Evolutionary conservation across 176 grass and related monocot genomes (phyloP).

Genomic region (Canna indica): DNA sequence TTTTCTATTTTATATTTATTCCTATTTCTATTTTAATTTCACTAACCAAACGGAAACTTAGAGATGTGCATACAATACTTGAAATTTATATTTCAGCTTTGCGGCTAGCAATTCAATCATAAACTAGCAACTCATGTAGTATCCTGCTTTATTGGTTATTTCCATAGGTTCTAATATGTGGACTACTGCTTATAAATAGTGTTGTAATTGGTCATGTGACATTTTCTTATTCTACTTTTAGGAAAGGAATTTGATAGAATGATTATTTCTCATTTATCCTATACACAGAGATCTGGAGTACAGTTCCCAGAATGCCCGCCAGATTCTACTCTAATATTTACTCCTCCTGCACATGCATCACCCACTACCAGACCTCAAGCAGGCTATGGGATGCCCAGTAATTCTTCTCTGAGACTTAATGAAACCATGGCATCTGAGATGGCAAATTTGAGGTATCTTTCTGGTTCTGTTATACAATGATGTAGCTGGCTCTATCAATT

Average conservation of each 20-base stretch:
- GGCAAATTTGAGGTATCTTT: conserved; percentile 44
- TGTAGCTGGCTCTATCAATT: not conserved
- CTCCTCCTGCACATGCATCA: conserved; percentile 15
- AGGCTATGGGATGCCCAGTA: conserved; percentile 45
- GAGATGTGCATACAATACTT: not conserved
- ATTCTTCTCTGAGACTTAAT: conserved; percentile 55
- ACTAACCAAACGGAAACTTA: not conserved
- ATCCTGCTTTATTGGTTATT: not conserved
- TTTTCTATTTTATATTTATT: too few species aligned
- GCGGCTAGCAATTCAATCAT: not conserved
- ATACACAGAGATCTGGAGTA: conserved; percentile 48
- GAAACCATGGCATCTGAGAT: conserved; percentile 67
- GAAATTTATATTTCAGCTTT: not conserved
- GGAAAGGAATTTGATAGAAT: not conserved
- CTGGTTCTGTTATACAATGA: not conserved
- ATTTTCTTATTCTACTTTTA: not conserved
- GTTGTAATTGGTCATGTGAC: too few species aligned
- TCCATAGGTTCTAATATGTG: too few species aligned
- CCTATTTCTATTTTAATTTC: too few species aligned
- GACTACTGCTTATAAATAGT: not conserved
- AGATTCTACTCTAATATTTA: conserved; percentile 57
- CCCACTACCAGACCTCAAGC: conserved; percentile 23
- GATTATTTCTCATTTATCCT: not conserved
- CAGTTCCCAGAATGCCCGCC: conserved; percentile 52
- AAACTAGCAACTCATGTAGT: not conserved